phyloP scores from a whole-genome alignment of 1,139 yeast genomes.

The Debaryomyces psychrophilus region DNA sequence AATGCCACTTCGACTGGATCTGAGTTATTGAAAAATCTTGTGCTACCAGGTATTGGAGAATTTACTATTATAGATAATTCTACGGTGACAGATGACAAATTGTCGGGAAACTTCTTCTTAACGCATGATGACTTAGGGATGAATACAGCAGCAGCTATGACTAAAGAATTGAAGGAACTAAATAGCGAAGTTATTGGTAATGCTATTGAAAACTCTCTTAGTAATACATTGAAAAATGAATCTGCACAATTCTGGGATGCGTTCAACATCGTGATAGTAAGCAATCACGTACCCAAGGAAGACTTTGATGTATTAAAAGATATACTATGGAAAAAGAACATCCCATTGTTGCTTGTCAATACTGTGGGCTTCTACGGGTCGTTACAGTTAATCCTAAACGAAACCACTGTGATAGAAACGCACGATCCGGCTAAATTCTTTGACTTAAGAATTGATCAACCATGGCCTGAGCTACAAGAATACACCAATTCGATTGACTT shows the following conservation, averaged over 20 bases:
- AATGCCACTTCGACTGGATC: constrained; percentile 63
- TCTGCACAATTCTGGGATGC: constrained; percentile 47
- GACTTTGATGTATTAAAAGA: constrained; percentile 32
- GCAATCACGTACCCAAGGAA: constrained; percentile 30
- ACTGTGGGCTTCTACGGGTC: constrained; percentile 71
- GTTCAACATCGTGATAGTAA: constrained; percentile 57
- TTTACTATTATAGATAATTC: constrained; percentile 60
- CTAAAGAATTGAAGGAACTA: constrained; percentile 52
- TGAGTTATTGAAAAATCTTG: constrained; percentile 76
- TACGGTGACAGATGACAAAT: constrained; percentile 44
- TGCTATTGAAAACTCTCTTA: constrained; percentile 27
- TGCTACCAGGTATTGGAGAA: constrained; percentile 78
- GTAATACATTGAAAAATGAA: constrained; percentile 20
- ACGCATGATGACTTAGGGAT: constrained; percentile 48
- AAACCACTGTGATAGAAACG: constrained; percentile 70
- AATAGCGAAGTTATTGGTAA: constrained; percentile 60
- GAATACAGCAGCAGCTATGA: constrained; percentile 42
- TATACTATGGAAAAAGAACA: constrained; percentile 44
- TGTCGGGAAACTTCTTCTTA: constrained; percentile 67
- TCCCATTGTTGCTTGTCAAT: constrained; percentile 58
- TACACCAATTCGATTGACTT: constrained; percentile 58
- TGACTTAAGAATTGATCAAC: constrained; percentile 70
- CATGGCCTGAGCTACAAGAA: constrained; percentile 73
- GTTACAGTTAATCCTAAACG: constrained; percentile 54
- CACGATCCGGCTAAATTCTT: constrained; percentile 67